Percentiles rank a stretch among this genome's conserved stretches.
Evolutionary conservation across 352 stramenopile species (phyloP).

Genomic region (Phytophthora sp.): DNA sequence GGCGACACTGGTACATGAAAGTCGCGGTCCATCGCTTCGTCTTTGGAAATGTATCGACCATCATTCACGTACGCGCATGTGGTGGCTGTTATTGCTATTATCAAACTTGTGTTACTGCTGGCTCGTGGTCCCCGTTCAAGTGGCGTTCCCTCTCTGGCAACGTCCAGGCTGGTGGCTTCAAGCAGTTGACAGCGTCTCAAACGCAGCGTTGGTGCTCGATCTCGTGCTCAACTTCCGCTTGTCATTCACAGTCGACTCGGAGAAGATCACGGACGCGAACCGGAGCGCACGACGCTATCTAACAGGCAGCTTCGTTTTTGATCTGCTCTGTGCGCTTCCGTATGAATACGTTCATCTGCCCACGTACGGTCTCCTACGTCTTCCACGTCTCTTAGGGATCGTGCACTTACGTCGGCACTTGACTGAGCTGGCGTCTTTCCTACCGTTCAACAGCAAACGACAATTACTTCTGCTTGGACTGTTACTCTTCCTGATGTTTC

Average conservation of each 20-base stretch:
- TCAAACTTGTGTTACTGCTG: constrained; percentile 54
- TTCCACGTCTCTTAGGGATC: constrained; percentile 48
- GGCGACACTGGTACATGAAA: neutral
- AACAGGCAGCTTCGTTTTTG: constrained; percentile 39
- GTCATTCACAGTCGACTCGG: constrained; percentile 53
- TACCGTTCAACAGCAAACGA: constrained; percentile 50
- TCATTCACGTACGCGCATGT: constrained; percentile 46
- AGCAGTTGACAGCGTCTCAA: constrained; percentile 39
- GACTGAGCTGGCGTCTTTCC: constrained; percentile 47
- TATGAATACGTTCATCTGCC: constrained; percentile 39
- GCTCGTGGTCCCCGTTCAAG: constrained; percentile 54
- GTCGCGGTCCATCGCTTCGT: neutral
- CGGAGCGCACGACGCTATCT: constrained; percentile 53
- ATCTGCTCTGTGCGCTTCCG: constrained; percentile 55
- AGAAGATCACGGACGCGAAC: constrained; percentile 58
- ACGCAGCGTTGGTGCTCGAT: constrained; percentile 45
- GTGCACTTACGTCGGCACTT: constrained; percentile 42
- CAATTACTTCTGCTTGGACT: constrained; percentile 51
- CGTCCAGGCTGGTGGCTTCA: constrained; percentile 38
- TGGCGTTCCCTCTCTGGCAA: constrained; percentile 55
- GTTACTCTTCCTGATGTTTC: constrained; percentile 57
- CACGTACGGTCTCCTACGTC: constrained; percentile 41
- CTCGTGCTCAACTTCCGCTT: constrained; percentile 69
- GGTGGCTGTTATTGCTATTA: constrained; percentile 53
- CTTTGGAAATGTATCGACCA: constrained; percentile 48